phyloP scores from a whole-genome alignment of 1,284 basidiomycete genomes.

The Peniophora sp. region DNA sequence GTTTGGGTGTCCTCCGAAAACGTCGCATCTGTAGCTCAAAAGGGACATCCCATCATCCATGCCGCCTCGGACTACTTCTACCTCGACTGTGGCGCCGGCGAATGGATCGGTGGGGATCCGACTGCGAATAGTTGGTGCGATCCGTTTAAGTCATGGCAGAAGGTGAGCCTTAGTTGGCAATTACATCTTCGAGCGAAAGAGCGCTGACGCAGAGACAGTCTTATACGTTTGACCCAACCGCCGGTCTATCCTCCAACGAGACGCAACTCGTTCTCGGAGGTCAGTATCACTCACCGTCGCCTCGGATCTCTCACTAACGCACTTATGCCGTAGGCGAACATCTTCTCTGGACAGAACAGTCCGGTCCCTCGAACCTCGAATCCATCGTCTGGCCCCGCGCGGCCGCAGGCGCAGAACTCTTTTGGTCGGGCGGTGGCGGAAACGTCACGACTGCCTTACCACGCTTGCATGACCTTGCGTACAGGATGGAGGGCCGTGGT shows the following conservation, averaged over 20 bases:
- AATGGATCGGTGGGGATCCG: constrained; percentile 62
- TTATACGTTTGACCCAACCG: constrained; percentile 69
- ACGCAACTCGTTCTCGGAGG: constrained; percentile 58
- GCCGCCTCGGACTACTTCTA: constrained; percentile 53
- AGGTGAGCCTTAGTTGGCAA: constrained; percentile 26
- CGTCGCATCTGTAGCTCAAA: constrained; percentile 33
- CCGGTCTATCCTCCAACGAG: constrained; percentile 44
- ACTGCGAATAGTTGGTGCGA: constrained; percentile 54
- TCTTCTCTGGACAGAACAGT: constrained; percentile 76
- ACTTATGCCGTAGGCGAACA: constrained; percentile 29
- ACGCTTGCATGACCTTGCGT: constrained; percentile 70
- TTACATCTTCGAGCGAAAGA: not conserved
- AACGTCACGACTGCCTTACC: constrained; percentile 57
- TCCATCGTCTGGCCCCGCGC: constrained; percentile 73
- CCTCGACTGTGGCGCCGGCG: constrained; percentile 74
- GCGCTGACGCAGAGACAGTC: constrained; percentile 23
- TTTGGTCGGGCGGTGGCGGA: constrained; percentile 65
- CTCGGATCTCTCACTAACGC: too few species aligned
- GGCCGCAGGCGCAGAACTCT: constrained; percentile 72
- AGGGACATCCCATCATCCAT: constrained; percentile 43
- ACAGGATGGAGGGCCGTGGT: constrained; percentile 62
- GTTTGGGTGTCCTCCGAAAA: constrained; percentile 46
- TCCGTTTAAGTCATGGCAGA: constrained; percentile 74
- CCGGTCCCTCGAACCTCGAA: constrained; percentile 65
- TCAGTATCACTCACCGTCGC: constrained; percentile 9